A percentile compares a stretch with the other conserved stretches of the same genome.
Evolutionary conservation across 306 rosid species (phyloP).

Genomic region (cucumber (Cucumis sativus)): DNA sequence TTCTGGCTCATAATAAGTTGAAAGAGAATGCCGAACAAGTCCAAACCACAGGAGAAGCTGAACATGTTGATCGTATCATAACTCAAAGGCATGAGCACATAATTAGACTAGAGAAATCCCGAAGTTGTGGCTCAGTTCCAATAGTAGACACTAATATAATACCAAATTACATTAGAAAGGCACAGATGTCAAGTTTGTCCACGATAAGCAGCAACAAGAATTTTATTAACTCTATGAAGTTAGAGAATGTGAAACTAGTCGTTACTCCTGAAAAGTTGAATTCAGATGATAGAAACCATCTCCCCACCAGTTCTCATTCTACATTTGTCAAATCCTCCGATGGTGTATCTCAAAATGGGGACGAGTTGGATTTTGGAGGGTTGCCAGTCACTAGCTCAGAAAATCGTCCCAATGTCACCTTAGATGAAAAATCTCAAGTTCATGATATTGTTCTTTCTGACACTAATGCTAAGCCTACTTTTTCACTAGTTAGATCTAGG

Average conservation of each 20-base stretch:
- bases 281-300: not conserved
- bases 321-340: not conserved
- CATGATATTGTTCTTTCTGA: not conserved
- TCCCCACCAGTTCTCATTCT: not conserved
- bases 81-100: slow-evolving; percentile 55
- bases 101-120: slow-evolving; percentile 47
- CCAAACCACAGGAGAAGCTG: slow-evolving; percentile 59
- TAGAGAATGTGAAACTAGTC: slow-evolving; percentile 16
- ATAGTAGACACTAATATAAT: slow-evolving; percentile 66
- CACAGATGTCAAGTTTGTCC: slow-evolving; percentile 82
- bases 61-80: slow-evolving; percentile 56
- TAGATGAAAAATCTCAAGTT: not conserved
- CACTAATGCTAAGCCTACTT: not conserved
- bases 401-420: not conserved
- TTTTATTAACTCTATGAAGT: slow-evolving; percentile 38
- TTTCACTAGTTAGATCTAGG: not conserved
- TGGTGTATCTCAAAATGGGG: not conserved
- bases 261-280: not conserved
- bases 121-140: slow-evolving; percentile 55
- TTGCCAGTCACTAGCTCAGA: not conserved
- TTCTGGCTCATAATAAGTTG: slow-evolving; percentile 76
- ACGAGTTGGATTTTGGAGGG: not conserved
- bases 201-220: slow-evolving; percentile 58
- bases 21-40: slow-evolving; percentile 79
- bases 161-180: slow-evolving; percentile 80